Evolutionary conservation across 1,284 basidiomycete species (phyloP).

Genomic region (Gymnopus androsaceus): DNA sequence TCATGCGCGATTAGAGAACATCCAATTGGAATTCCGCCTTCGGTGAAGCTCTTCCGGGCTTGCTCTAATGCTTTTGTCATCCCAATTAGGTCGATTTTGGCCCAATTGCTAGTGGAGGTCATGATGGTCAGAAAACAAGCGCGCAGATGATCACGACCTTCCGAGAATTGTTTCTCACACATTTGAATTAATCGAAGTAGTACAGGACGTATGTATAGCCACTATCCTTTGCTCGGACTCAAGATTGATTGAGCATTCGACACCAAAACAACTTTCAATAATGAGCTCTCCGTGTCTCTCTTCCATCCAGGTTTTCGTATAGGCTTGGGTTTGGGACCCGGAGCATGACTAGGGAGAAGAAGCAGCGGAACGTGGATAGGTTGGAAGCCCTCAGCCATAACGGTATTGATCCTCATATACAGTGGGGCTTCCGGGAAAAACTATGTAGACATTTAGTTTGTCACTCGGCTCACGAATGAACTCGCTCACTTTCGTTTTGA

Average conservation of each 20-base stretch:
- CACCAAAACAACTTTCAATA: background rate
- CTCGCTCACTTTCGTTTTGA: background rate
- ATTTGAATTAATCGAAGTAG: too few species aligned
- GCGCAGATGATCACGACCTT: too few species aligned
- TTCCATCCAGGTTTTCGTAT: background rate
- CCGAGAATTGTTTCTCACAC: too few species aligned
- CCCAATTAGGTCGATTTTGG: conserved; percentile 26
- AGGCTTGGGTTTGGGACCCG: background rate
- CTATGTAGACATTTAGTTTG: background rate
- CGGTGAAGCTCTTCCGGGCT: conserved; percentile 43
- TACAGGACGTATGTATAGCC: too few species aligned
- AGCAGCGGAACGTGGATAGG: background rate
- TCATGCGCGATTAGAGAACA: conserved; percentile 20
- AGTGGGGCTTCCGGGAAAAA: background rate
- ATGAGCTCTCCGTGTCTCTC: background rate
- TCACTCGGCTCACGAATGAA: background rate
- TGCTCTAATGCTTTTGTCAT: conserved; percentile 40
- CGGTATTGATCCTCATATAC: background rate
- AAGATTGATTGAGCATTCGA: background rate
- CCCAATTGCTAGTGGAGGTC: too few species aligned
- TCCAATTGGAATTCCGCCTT: conserved; percentile 65
- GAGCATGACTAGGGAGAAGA: background rate
- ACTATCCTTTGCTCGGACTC: too few species aligned
- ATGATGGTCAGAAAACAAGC: too few species aligned
- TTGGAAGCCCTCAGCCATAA: too few species aligned